These are phyloP conservation scores for Parathielavia appendiculata DNA, from an alignment of 495 filamentous ascomycete genomes.

Conservation along the genomic window DNA sequence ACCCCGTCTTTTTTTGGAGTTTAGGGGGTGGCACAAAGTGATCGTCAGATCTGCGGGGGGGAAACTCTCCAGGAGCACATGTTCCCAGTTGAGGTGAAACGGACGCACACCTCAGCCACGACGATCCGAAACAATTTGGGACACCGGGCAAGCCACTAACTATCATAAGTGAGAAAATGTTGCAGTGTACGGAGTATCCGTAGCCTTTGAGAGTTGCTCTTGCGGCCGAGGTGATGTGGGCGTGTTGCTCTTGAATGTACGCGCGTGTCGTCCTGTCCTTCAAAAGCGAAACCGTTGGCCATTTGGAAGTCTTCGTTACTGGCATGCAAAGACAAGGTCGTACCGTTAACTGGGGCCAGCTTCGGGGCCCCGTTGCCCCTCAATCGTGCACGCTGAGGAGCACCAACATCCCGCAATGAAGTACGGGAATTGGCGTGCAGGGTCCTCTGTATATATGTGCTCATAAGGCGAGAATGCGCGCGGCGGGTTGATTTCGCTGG, in stretches of 20 bases:
- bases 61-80: background rate
- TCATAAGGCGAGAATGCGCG: background rate
- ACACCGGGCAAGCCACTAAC: background rate
- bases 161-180: too few species aligned
- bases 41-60: background rate
- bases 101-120: background rate
- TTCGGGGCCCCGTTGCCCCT: slow-evolving; percentile 3
- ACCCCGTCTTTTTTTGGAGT: background rate
- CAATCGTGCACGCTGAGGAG: background rate
- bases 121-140: background rate
- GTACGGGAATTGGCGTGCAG: background rate
- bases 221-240: too few species aligned
- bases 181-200: too few species aligned
- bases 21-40: background rate
- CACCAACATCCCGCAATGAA: background rate
- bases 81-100: slow-evolving; percentile 7
- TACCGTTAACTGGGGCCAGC: slow-evolving; percentile 14
- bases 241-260: background rate
- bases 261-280: slow-evolving; percentile 2
- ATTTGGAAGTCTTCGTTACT: background rate
- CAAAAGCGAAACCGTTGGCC: background rate
- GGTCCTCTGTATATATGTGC: background rate
- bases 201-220: background rate
- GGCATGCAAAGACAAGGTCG: slow-evolving; percentile 11
- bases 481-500: background rate